Conservation (phyloP, 192 early-diverging fungal species). For the Spinellus fusiger region DNA sequence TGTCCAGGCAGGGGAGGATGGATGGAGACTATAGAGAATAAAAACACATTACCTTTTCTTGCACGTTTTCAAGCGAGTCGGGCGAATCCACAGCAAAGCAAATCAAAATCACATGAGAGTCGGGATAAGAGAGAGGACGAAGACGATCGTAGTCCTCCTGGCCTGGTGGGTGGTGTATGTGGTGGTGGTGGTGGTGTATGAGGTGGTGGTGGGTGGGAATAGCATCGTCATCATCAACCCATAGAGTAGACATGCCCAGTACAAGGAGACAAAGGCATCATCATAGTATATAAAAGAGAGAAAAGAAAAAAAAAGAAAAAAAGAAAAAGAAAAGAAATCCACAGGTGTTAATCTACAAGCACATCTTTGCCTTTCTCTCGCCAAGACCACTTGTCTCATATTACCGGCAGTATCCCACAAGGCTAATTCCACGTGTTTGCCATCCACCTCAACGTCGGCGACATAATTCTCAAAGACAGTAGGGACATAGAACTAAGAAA, state of each 20-base stretch:
- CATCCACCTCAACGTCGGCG: constrained; percentile 81
- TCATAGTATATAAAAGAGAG: too few relatives aligned
- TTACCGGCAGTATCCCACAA: constrained; percentile 91
- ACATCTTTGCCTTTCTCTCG: background rate
- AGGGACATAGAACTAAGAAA: constrained; percentile 72
- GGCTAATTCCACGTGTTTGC: constrained; percentile 79
- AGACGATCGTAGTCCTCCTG: constrained; percentile 97
- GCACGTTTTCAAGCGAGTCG: constrained; percentile 78
- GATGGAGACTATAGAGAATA: background rate
- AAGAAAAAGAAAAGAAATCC: too few relatives aligned
- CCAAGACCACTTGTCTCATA: too few relatives aligned
- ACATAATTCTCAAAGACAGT: constrained; percentile 96
- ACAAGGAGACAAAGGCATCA: too few relatives aligned
- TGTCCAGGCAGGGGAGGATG: background rate
- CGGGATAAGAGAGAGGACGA: constrained; percentile 87
- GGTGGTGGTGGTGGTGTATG: background rate
- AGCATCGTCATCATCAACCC: too few relatives aligned
- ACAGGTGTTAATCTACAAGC: background rate
- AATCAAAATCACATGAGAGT: constrained; percentile 89
- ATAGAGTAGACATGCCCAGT: too few relatives aligned
- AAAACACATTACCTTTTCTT: constrained; percentile 44
- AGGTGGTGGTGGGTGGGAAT: too few relatives aligned
- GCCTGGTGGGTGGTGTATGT: constrained; percentile 35
- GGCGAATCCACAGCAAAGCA: constrained; percentile 86
- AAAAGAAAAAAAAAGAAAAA: too few relatives aligned